phyloP scores from a whole-genome alignment of 2,329 filamentous ascomycete genomes.

The Talaromyces sp. region DNA sequence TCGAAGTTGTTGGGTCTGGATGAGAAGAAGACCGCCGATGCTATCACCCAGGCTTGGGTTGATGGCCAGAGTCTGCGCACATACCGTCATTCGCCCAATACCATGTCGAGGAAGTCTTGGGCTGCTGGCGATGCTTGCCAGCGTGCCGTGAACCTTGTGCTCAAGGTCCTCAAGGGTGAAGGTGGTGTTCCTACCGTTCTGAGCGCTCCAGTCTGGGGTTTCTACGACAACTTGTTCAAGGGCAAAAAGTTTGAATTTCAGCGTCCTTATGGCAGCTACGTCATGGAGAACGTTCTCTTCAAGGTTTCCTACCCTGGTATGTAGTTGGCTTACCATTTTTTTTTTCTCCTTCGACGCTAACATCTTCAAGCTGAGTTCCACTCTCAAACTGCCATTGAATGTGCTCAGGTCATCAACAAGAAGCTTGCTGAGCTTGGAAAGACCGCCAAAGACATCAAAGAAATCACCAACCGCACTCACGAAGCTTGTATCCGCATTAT shows the following conservation, averaged over 20 bases:
- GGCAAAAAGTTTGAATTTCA: constrained; percentile 96
- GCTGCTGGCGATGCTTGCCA: constrained; percentile 97
- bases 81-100: constrained; percentile 96
- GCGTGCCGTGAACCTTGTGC: constrained; percentile 81
- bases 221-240: constrained; percentile 98
- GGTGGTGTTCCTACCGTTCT: constrained; percentile 87
- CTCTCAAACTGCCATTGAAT: constrained; percentile 96
- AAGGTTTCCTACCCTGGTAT: constrained; percentile 96
- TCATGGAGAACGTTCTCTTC: constrained; percentile 99
- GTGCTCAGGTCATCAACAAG: constrained; percentile 80
- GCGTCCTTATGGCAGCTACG: constrained; percentile 92
- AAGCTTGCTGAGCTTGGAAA: constrained; percentile 82
- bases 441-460: constrained; percentile 88
- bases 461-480: constrained; percentile 90
- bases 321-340: constrained; percentile 24
- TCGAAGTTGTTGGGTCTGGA: constrained; percentile 89
- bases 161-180: constrained; percentile 91
- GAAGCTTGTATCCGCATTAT: constrained; percentile 99
- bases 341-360: not conserved
- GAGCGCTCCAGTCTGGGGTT: constrained; percentile 90
- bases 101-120: constrained; percentile 99
- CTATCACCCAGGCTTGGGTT: constrained; percentile 94
- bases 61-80: constrained; percentile 94
- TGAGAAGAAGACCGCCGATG: constrained; percentile 89
- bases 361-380: constrained; percentile 75